These are phyloP conservation scores for Auxenochlorella pyrenoidosa DNA, from an alignment of 139 green algal species.

Conservation along the genomic window DNA sequence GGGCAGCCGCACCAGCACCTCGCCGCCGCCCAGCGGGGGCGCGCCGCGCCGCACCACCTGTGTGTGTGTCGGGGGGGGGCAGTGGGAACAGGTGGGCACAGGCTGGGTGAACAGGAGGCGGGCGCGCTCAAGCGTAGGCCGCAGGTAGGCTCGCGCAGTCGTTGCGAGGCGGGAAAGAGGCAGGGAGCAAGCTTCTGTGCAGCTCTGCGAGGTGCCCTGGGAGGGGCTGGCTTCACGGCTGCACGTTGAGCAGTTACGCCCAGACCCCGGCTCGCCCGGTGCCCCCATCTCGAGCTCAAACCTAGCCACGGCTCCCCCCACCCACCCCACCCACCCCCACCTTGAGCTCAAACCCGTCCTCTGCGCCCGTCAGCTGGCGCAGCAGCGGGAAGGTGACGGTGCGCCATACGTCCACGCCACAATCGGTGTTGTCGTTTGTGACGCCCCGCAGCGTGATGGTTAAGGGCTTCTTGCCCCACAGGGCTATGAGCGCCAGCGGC, in stretches of 20 bases:
- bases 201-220: too few species aligned
- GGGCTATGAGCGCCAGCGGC: constrained; percentile 80
- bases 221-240: too few species aligned
- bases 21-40: constrained; percentile 85
- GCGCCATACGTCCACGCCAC: constrained; percentile 86
- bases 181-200: too few species aligned
- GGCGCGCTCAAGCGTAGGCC: not conserved
- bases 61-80: not conserved
- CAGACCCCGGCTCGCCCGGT: too few species aligned
- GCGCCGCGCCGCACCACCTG: constrained; percentile 75
- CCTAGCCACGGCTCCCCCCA: too few species aligned
- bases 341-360: constrained; percentile 78
- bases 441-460: constrained; percentile 87
- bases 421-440: constrained; percentile 92
- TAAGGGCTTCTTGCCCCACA: constrained; percentile 95
- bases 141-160: too few species aligned
- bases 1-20: constrained; percentile 81
- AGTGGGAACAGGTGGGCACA: not conserved
- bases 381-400: constrained; percentile 95
- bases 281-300: too few species aligned
- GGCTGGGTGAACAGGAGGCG: not conserved
- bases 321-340: too few species aligned
- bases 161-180: too few species aligned
- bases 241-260: too few species aligned
- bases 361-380: constrained; percentile 62